These are phyloP conservation scores for Hymenoscyphus infarciens DNA, from an alignment of 2,329 filamentous ascomycete genomes.

Conservation along the genomic window DNA sequence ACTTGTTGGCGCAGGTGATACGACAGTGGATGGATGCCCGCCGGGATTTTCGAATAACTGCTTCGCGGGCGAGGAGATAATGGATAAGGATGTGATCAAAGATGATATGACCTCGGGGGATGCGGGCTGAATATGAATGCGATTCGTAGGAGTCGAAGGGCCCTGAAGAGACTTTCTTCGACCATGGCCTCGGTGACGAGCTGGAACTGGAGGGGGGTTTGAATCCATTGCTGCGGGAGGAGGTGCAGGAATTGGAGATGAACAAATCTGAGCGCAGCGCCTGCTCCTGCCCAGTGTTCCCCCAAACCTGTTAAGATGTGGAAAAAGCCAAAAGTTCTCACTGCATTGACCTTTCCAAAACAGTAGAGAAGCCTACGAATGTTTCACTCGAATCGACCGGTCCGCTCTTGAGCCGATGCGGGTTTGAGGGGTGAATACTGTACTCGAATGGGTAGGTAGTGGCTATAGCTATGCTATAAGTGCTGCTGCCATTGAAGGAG, in stretches of 20 bases:
- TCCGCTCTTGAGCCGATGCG: slow-evolving; percentile 15
- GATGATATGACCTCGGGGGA: slow-evolving; percentile 67
- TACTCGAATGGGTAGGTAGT: neutral
- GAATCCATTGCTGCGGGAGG: slow-evolving; percentile 30
- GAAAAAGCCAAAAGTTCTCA: neutral
- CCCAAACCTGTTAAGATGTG: slow-evolving; percentile 13
- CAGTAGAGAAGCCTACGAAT: slow-evolving; percentile 16
- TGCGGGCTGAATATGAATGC: slow-evolving; percentile 34
- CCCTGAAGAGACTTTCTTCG: slow-evolving; percentile 32
- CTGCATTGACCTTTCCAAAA: slow-evolving; percentile 31
- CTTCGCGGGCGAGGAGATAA: slow-evolving; percentile 64
- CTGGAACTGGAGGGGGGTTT: slow-evolving; percentile 31
- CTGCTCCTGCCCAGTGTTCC: slow-evolving; percentile 15
- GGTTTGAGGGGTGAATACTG: slow-evolving; percentile 18
- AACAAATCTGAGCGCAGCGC: slow-evolving; percentile 12
- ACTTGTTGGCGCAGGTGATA: slow-evolving; percentile 39
- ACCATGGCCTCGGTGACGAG: slow-evolving; percentile 29
- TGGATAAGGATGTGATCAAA: slow-evolving; percentile 66
- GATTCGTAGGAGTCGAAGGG: slow-evolving; percentile 30
- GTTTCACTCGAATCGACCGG: slow-evolving; percentile 26
- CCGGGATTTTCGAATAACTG: slow-evolving; percentile 62
- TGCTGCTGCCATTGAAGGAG: neutral
- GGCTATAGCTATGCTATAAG: no score
- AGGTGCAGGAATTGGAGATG: slow-evolving; percentile 18
- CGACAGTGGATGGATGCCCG: slow-evolving; percentile 32